Percentiles rank a stretch among this genome's conserved stretches.
These are phyloP conservation scores for Suillus lakei DNA, from an alignment of 768 basidiomycete genomes.

Conservation along the genomic window DNA sequence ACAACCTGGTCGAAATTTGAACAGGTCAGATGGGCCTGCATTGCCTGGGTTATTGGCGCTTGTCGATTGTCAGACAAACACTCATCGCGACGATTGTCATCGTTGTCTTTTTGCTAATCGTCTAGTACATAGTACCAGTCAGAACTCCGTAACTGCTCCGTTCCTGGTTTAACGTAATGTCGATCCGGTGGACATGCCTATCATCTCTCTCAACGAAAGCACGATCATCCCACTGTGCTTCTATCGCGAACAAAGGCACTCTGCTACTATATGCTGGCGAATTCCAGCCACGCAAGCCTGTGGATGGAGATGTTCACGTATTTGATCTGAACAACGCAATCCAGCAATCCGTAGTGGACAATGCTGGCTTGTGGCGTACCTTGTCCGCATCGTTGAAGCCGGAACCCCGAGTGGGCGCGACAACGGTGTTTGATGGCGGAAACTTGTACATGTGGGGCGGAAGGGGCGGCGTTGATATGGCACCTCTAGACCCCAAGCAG, in stretches of 20 bases:
- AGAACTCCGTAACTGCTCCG: neutral
- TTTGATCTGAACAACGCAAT: constrained; percentile 23
- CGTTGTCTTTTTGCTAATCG: neutral
- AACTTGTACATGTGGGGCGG: constrained; percentile 50
- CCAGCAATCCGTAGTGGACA: constrained; percentile 5
- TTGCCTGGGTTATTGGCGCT: neutral
- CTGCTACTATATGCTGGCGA: constrained; percentile 50
- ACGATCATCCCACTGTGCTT: constrained; percentile 49
- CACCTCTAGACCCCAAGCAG: constrained; percentile 35
- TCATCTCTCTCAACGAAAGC: constrained; percentile 23
- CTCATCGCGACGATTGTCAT: neutral
- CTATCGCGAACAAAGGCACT: constrained; percentile 29
- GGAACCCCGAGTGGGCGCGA: constrained; percentile 29
- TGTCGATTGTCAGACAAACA: neutral
- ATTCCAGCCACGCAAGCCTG: constrained; percentile 44
- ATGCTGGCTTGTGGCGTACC: constrained; percentile 20
- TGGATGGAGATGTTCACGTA: constrained; percentile 38
- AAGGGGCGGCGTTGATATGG: constrained; percentile 45
- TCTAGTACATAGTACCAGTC: neutral
- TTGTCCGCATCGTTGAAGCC: constrained; percentile 28
- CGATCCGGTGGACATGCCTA: constrained; percentile 35
- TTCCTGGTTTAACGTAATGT: constrained; percentile 14
- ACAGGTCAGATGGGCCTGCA: too few relatives aligned
- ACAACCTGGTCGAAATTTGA: neutral
- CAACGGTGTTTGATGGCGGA: constrained; percentile 23